Base-by-base conservation (phyloP, 495 filamentous ascomycete species). In the Penicillium paradoxum region DNA sequence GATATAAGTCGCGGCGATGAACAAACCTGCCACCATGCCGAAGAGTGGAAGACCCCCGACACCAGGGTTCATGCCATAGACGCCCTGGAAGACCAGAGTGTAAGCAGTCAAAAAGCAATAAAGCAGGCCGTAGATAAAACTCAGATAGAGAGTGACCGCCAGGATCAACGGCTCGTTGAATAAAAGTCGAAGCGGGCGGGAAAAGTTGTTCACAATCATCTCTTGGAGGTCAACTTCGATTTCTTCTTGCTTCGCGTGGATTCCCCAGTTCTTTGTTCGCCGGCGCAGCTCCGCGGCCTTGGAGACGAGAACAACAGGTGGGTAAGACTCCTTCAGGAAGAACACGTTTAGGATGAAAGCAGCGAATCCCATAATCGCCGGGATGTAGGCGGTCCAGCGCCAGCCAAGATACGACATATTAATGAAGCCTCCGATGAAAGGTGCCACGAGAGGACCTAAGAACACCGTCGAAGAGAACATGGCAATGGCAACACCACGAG, bases 191-290 rank as follows among this genome's bases (percentile, higher is more conserved):
- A 69, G 46, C 2, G 66, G 66, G 33, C 65, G 65, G 5, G 65
- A 68, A 19, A 69, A 67, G 45, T 69, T 69, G 53, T 69, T 69
- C 2, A 65, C 39, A 6, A 69, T 60, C 42, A 79, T 65, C 41
- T 92, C 87, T 17, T 73, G 69, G 58, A 95, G 75, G 68, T 93
- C 87, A 49, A 97, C 78, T 66, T 95, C 90, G 55, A 95, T 90
- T 72, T 95, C 89, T 61, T 96, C 91, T 66, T 96, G 89, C 66
- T 90, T 91, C 36, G 91, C 91, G 70, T 95, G 91, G 57, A 97
- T 95, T 41, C 89, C 89, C 90, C 91, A 96, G 72, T 95, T 93
- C 63, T 83, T 81, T 0, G 90, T 95, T 34, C 88, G 73, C 6
- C 89, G 87, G 37, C 91, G 88, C 22, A 97, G 74, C 51, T 90